Evolutionary conservation across 1,139 yeast species (phyloP).

Genomic region (Pichia sp.): DNA sequence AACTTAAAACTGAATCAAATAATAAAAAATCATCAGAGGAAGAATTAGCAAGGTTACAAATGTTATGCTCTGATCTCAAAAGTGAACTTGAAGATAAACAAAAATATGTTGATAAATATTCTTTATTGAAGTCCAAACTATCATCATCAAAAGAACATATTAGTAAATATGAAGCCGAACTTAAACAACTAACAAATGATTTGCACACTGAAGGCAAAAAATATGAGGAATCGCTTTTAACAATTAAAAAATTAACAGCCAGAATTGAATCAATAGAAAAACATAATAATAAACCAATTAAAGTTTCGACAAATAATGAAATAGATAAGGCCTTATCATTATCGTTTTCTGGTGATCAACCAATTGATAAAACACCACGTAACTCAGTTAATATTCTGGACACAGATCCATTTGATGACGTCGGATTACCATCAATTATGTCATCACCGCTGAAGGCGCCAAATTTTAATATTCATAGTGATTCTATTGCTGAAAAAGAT

Average conservation of each 20-base stretch:
- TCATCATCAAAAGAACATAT: background rate
- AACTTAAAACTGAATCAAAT: background rate
- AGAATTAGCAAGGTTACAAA: slow-evolving; percentile 8
- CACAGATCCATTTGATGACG: slow-evolving; percentile 11
- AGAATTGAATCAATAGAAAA: background rate
- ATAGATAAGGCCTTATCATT: background rate
- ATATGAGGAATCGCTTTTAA: background rate
- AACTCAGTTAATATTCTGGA: slow-evolving; percentile 8
- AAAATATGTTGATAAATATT: slow-evolving; percentile 5
- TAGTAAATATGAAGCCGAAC: slow-evolving; percentile 2
- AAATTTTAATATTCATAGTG: slow-evolving; percentile 13
- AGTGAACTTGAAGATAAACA: slow-evolving; percentile 5
- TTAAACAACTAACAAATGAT: background rate
- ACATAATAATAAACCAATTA: background rate
- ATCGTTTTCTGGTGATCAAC: background rate
- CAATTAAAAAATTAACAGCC: slow-evolving; percentile 1
- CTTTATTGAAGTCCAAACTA: slow-evolving; percentile 4
- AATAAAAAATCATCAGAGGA: slow-evolving; percentile 5
- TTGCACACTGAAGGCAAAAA: background rate
- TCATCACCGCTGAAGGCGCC: slow-evolving; percentile 13
- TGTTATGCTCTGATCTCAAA: slow-evolving; percentile 7
- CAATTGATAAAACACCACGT: slow-evolving; percentile 6
- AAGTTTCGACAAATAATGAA: background rate
- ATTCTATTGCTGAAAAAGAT: slow-evolving; percentile 3
- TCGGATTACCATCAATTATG: slow-evolving; percentile 10